A percentile compares a stretch with the other conserved stretches of the same genome.
phyloP scores from a whole-genome alignment of 805 yeast genomes.

The Metschnikowia drakensbergensis region DNA sequence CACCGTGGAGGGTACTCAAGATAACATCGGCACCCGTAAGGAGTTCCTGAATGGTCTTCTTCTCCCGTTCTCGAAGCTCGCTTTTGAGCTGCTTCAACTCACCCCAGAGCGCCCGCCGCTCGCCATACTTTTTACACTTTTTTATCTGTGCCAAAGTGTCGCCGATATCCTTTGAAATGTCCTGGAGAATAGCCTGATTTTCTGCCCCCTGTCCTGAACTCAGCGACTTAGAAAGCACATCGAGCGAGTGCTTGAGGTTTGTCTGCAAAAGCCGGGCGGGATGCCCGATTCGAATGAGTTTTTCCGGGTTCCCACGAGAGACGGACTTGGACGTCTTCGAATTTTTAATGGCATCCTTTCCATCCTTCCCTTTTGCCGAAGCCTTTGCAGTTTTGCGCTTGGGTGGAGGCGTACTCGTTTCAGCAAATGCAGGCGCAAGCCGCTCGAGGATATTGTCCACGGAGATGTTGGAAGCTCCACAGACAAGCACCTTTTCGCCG shows the following conservation, averaged over 20 bases:
- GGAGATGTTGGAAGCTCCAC: slow-evolving; percentile 92
- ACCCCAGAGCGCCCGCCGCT: slow-evolving; percentile 61
- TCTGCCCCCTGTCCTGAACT: slow-evolving; percentile 43
- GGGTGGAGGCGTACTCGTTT: background rate
- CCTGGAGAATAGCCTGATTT: slow-evolving; percentile 50
- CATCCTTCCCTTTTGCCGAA: background rate
- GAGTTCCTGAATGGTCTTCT: slow-evolving; percentile 55
- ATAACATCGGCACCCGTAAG: slow-evolving; percentile 64
- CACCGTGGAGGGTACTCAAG: slow-evolving; percentile 82
- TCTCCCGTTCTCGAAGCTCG: slow-evolving; percentile 67
- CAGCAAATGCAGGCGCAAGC: slow-evolving; percentile 35
- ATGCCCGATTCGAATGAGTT: slow-evolving; percentile 83
- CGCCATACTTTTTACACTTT: slow-evolving; percentile 60
- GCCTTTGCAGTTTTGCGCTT: background rate
- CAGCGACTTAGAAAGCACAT: slow-evolving; percentile 57
- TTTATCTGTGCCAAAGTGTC: slow-evolving; percentile 51
- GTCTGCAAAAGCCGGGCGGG: slow-evolving; percentile 76
- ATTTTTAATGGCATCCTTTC: slow-evolving; percentile 3
- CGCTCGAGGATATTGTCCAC: slow-evolving; percentile 90
- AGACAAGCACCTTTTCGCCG: slow-evolving; percentile 62
- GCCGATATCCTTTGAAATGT: slow-evolving; percentile 68
- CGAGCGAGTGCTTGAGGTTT: slow-evolving; percentile 70
- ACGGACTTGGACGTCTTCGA: slow-evolving; percentile 22
- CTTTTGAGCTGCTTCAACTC: slow-evolving; percentile 66
- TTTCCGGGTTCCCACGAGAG: slow-evolving; percentile 17